phyloP scores from a whole-genome alignment of 1,284 basidiomycete genomes.

The Ganoderma meredithae region DNA sequence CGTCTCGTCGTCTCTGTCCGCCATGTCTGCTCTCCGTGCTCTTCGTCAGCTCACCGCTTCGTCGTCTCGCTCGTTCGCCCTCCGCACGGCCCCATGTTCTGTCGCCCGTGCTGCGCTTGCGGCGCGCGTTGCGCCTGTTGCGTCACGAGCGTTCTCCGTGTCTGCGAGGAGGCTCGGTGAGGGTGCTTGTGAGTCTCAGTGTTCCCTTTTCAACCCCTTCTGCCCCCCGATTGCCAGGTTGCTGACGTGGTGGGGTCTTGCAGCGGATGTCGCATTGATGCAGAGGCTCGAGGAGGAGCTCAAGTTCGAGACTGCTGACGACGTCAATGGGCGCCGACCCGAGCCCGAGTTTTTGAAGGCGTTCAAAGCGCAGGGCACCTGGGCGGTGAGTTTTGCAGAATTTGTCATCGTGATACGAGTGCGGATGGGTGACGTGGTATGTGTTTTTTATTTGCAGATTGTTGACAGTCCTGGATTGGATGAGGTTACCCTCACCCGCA shows the following conservation, averaged over 20 bases:
- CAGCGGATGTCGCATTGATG: constrained; percentile 78
- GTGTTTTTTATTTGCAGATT: constrained; percentile 53
- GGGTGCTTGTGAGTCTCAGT: constrained; percentile 61
- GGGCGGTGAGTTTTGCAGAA: constrained; percentile 61
- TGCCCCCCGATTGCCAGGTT: background rate
- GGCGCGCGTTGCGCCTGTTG: constrained; percentile 38
- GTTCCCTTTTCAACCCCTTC: background rate
- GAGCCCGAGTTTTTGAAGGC: constrained; percentile 82
- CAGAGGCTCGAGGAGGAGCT: constrained; percentile 87
- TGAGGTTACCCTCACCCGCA: constrained; percentile 83
- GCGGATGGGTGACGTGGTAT: background rate
- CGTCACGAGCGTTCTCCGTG: constrained; percentile 61
- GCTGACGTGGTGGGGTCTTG: constrained; percentile 18
- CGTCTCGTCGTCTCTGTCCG: constrained; percentile 24
- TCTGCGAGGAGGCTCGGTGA: constrained; percentile 62
- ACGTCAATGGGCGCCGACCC: constrained; percentile 41
- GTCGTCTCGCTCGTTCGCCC: constrained; percentile 44
- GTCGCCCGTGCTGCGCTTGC: constrained; percentile 36
- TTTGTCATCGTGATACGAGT: background rate
- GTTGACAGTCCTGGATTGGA: constrained; percentile 79
- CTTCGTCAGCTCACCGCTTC: constrained; percentile 45
- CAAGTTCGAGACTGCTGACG: constrained; percentile 74
- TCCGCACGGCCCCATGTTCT: constrained; percentile 40
- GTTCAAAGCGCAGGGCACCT: constrained; percentile 80
- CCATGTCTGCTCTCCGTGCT: constrained; percentile 48